These are phyloP conservation scores for Penicillium psychrofluorescens DNA, from an alignment of 495 filamentous ascomycete genomes.

Conservation along the genomic window DNA sequence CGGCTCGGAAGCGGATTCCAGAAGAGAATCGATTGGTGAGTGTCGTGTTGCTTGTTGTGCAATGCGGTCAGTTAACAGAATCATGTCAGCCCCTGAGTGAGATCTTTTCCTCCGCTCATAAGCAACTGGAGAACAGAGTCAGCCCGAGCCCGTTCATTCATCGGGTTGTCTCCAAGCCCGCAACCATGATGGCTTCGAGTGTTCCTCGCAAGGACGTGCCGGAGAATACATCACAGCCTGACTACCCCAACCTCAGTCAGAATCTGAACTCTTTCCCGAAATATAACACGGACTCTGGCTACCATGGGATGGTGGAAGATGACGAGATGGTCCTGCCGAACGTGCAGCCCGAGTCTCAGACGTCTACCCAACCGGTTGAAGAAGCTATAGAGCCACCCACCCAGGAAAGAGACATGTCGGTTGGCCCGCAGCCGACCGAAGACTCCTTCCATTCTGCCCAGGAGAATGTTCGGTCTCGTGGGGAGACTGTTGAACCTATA, in stretches of 20 bases:
- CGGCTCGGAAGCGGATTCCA: slow-evolving; percentile 59
- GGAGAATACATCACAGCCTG: slow-evolving; percentile 14
- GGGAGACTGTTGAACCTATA: slow-evolving; percentile 30
- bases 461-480: slow-evolving; percentile 45
- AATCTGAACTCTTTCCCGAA: slow-evolving; percentile 36
- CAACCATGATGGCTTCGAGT: slow-evolving; percentile 8
- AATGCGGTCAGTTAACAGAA: slow-evolving; percentile 12
- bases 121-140: slow-evolving; percentile 28
- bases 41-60: slow-evolving; percentile 13
- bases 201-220: slow-evolving; percentile 15
- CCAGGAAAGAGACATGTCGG: slow-evolving; percentile 18
- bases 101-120: slow-evolving; percentile 60
- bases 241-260: slow-evolving; percentile 27
- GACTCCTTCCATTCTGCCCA: slow-evolving; percentile 63
- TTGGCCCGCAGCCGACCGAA: slow-evolving; percentile 46
- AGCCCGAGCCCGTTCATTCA: slow-evolving; percentile 27
- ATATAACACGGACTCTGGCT: slow-evolving; percentile 65
- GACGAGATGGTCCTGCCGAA: slow-evolving; percentile 29
- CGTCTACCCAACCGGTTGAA: slow-evolving; percentile 29
- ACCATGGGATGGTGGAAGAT: slow-evolving; percentile 65
- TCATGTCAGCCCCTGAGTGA: slow-evolving; percentile 66
- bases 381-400: slow-evolving; percentile 18
- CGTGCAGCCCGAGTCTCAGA: slow-evolving; percentile 25
- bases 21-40: slow-evolving; percentile 60
- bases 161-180: slow-evolving; percentile 27